These are phyloP conservation scores for Pinus albicaulis DNA, from an alignment of 75 land plant species.

Conservation along the genomic window DNA sequence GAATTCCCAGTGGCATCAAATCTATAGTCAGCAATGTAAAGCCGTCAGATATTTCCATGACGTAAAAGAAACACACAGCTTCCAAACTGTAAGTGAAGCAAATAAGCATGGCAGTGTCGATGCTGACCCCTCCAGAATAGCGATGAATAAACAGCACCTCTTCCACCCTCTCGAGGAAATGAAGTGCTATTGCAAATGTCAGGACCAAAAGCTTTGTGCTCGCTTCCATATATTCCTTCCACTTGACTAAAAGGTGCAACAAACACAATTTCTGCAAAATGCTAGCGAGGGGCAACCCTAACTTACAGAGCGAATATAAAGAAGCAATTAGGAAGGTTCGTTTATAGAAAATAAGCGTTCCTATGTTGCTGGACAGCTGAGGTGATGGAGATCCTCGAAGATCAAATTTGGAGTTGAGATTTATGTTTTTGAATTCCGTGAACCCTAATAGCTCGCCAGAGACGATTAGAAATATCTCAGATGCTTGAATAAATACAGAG, in stretches of 20 bases:
- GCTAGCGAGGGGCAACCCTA: neutral
- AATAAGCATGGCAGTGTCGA: constrained; percentile 17
- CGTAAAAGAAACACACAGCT: constrained; percentile 27
- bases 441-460: neutral
- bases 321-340: neutral
- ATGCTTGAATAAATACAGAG: neutral
- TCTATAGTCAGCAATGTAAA: constrained; percentile 38
- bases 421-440: neutral
- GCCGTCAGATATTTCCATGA: constrained; percentile 27
- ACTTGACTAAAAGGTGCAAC: neutral
- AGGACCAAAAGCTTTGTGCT: too few relatives aligned
- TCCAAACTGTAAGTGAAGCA: constrained; percentile 25
- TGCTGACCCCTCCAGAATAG: too few relatives aligned
- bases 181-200: neutral
- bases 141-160: too few relatives aligned
- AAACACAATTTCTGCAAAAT: neutral
- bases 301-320: neutral
- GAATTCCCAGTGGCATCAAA: too few relatives aligned
- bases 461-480: neutral
- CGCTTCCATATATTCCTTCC: neutral
- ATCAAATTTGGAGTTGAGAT: neutral
- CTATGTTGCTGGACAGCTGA: neutral
- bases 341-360: constrained; percentile 2
- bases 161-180: constrained; percentile 2
- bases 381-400: neutral